phyloP scores from a whole-genome alignment of 106 monocot genomes.

The Phalaenopsis equestris region DNA sequence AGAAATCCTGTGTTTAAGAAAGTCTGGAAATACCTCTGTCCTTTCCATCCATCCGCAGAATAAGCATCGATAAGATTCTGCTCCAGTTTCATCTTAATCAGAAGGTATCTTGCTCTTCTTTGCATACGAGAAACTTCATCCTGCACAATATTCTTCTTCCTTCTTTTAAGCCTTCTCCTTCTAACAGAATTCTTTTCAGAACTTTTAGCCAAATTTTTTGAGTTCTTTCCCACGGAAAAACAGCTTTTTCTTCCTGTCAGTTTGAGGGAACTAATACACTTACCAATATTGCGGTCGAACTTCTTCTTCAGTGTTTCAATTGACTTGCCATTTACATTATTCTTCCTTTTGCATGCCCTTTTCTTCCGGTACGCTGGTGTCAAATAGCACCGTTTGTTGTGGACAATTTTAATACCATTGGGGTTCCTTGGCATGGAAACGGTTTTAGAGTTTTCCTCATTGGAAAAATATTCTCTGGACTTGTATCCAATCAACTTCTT shows the following conservation, averaged over 20 bases:
- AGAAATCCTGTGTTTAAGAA: constrained; percentile 3
- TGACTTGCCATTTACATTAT: constrained; percentile 8
- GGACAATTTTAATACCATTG: constrained; percentile 11
- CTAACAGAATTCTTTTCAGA: constrained; percentile 6
- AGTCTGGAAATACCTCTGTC: constrained; percentile 46
- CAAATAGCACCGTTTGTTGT: constrained; percentile 15
- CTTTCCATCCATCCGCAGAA: constrained; percentile 89
- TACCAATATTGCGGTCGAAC: constrained; percentile 3
- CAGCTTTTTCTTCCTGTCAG: not conserved
- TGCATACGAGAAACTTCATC: constrained; percentile 69
- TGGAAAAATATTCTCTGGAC: constrained; percentile 14
- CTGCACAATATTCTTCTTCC: constrained; percentile 31
- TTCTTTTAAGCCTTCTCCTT: constrained; percentile 33
- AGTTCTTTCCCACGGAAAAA: constrained; percentile 4
- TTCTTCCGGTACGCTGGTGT: constrained; percentile 6
- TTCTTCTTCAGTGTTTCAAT: constrained; percentile 4
- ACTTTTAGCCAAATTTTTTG: constrained; percentile 10
- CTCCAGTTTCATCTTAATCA: constrained; percentile 78
- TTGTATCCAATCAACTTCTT: constrained; percentile 23
- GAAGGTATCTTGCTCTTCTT: constrained; percentile 66
- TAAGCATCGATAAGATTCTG: constrained; percentile 89
- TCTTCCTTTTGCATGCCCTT: constrained; percentile 17
- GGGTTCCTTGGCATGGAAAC: constrained; percentile 13
- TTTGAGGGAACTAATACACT: constrained; percentile 9
- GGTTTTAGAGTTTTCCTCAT: constrained; percentile 12